Evolutionary conservation across 768 basidiomycete species (phyloP), one percentile per base, ranked within the genome.

Genomic region (Suillus lakei): DNA sequence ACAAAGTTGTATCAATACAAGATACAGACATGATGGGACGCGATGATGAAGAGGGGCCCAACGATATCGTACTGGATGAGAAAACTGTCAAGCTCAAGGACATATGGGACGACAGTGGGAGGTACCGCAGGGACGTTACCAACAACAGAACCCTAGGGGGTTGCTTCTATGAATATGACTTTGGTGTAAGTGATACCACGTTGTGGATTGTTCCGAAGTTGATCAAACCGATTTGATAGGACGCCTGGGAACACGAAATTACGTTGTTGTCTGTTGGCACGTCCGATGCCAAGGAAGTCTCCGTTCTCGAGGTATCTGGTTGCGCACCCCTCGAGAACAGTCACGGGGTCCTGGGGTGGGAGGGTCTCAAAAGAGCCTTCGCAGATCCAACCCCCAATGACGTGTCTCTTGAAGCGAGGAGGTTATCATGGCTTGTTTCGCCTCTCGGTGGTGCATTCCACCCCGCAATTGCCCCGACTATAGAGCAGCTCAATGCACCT

Each of bases 371-470:
- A 26, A 64, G 46, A 43, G 66, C 56, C 26, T 66, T 66, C 44
- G 54, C 66, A 4, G 53, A 63, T 50, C 54, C 64, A 23, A 44
- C 64, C 48, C 55, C 43, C 1, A 32, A 59, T 43, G 44, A 56
- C 3, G 44, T 38, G 39, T 38, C 32, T 15, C 43, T 43, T 28
- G 56, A 48, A 63, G 63, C 66, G 18, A 41, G 64, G 12, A 44
- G n/a, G 46, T 84, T 39, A 76, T 64, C 60, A 75, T 62, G 21
- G 74, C 78, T 66, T 80, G 48, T 58, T 38, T 66, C 66, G 9
- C 18, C 44, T 34, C 48, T 59, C 5, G 66, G 63, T 10, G 30
- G 51, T 26, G 61, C 36, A 32, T 66, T 56, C 43, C 34, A 66
- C 36, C 66, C 66, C 15, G 26, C 50, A 23, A 18, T 53, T 12